Evolutionary conservation across 2,329 filamentous ascomycete genomes (phyloP).

Genomic region (Colletotrichum agaves): DNA sequence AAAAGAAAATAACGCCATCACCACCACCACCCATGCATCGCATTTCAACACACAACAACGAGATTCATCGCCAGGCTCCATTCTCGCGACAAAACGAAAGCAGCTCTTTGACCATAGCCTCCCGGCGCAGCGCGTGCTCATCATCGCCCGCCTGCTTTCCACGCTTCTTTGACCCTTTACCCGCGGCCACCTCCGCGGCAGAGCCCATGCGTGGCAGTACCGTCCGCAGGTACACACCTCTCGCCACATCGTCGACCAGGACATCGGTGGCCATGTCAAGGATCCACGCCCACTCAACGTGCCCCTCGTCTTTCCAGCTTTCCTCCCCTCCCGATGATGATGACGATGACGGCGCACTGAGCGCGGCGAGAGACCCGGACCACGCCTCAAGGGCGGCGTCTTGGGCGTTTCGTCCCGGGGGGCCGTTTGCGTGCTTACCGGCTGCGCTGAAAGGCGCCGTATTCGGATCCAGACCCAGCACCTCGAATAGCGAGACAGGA

Average conservation of each 20-base stretch:
- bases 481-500: neutral
- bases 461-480: neutral
- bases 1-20: neutral
- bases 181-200: neutral
- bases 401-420: neutral
- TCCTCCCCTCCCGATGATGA: neutral
- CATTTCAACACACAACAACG: neutral
- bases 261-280: neutral
- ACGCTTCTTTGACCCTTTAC: neutral
- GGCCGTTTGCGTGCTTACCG: neutral
- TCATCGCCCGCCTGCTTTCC: neutral
- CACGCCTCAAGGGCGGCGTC: neutral
- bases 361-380: neutral
- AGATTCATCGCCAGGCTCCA: neutral
- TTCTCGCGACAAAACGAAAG: neutral
- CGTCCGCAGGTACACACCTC: neutral
- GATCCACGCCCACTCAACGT: neutral
- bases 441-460: neutral
- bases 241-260: neutral
- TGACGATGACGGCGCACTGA: neutral
- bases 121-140: neutral
- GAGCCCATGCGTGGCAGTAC: neutral
- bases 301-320: neutral
- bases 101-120: neutral
- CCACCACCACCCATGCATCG: neutral